A percentile compares a stretch with the other conserved stretches of the same genome.
phyloP scores from a whole-genome alignment of 116 monocot genomes.

The Trichopus zeylanicus region DNA sequence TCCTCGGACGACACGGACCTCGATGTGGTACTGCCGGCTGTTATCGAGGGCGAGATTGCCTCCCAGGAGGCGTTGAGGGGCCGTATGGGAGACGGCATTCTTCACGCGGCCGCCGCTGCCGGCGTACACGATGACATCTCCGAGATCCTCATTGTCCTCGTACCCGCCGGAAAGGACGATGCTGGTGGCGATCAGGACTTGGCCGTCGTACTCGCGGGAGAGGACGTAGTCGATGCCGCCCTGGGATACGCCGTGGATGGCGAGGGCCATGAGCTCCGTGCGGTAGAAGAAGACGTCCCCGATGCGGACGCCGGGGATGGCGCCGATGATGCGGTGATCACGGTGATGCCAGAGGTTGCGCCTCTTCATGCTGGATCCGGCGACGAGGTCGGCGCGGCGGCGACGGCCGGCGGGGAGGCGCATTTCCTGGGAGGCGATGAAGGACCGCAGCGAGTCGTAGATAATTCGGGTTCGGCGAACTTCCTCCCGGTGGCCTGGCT shows the following conservation, averaged over 20 bases:
- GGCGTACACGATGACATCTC: conserved; percentile 39
- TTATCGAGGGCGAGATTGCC: conserved; percentile 42
- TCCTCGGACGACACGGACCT: conserved; percentile 41
- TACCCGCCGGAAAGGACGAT: conserved; percentile 43
- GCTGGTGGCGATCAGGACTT: conserved; percentile 42
- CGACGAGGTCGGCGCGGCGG: conserved; percentile 24
- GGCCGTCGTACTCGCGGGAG: conserved; percentile 3
- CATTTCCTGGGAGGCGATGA: conserved; percentile 15
- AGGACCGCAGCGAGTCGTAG: conserved; percentile 29
- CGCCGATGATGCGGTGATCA: conserved; percentile 33
- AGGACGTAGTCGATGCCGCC: conserved; percentile 38
- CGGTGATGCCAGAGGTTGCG: conserved; percentile 31
- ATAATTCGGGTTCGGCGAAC: conserved; percentile 42
- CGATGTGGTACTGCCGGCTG: conserved; percentile 37
- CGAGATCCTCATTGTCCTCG: conserved; percentile 42
- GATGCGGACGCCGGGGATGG: conserved; percentile 33
- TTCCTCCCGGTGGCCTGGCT: conserved; percentile 15
- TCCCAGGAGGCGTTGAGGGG: conserved; percentile 24
- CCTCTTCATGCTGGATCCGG: conserved; percentile 15
- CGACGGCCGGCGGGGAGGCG: not conserved
- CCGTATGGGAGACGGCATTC: conserved; percentile 10
- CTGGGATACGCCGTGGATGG: conserved; percentile 29
- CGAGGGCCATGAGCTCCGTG: conserved; percentile 32
- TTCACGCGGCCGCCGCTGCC: conserved; percentile 41
- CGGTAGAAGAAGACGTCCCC: conserved; percentile 45